Evolutionary conservation across 495 filamentous ascomycete species (phyloP).

Genomic region (Hypomontagnella submonticulosa): DNA sequence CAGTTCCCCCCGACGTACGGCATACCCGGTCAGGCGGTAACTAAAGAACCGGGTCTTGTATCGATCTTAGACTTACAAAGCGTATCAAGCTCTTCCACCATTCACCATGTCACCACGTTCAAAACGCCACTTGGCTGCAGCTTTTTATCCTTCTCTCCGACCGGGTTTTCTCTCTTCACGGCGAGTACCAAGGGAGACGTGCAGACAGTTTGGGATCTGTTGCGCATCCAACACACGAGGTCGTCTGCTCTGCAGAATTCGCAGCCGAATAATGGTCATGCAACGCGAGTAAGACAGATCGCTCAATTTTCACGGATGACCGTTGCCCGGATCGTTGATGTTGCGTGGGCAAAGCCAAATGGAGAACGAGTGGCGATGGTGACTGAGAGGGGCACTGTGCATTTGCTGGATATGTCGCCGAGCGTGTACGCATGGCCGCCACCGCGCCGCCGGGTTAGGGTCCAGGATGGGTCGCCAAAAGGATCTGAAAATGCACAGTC

Average conservation of each 20-base stretch:
- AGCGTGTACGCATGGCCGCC: constrained; percentile 91
- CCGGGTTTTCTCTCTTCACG: constrained; percentile 83
- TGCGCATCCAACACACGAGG: constrained; percentile 72
- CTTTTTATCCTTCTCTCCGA: constrained; percentile 88
- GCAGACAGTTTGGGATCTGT: constrained; percentile 91
- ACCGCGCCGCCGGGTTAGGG: constrained; percentile 68
- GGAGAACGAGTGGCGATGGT: constrained; percentile 85
- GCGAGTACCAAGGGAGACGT: constrained; percentile 93
- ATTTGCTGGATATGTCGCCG: constrained; percentile 86
- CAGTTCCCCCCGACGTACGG: constrained; percentile 85
- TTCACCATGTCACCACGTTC: constrained; percentile 80
- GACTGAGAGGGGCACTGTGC: constrained; percentile 92
- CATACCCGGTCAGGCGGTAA: constrained; percentile 57
- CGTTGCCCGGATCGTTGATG: constrained; percentile 86
- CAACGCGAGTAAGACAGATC: constrained; percentile 76
- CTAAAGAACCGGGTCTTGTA: constrained; percentile 79
- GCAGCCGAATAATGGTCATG: constrained; percentile 45
- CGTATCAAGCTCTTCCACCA: constrained; percentile 59
- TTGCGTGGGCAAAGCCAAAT: constrained; percentile 84
- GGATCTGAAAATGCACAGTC: constrained; percentile 55
- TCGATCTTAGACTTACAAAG: constrained; percentile 84
- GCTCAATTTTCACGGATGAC: constrained; percentile 91
- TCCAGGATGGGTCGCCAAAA: constrained; percentile 54
- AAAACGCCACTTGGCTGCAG: constrained; percentile 86
- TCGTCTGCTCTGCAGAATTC: constrained; percentile 61